Conservation (phyloP, 2,329 filamentous ascomycete species). For the Cladosporium sp. region DNA sequence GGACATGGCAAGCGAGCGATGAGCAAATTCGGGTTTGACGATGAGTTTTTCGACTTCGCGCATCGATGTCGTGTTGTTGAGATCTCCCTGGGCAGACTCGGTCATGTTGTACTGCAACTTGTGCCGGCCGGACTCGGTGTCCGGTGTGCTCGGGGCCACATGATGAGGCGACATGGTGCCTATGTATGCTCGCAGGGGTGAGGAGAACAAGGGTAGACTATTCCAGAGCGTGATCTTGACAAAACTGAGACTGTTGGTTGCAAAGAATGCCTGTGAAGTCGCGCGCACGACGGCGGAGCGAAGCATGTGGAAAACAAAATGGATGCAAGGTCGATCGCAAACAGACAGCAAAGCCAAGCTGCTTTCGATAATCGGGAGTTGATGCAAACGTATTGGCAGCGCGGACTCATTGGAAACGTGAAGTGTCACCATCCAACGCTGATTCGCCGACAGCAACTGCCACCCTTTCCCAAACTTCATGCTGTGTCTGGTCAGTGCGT, state of each 20-base stretch:
- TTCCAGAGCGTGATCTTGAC: not conserved
- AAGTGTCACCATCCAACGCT: not conserved
- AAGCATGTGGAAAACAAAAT: not conserved
- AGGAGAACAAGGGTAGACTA: not conserved
- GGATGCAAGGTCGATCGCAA: not conserved
- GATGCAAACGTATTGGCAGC: not conserved
- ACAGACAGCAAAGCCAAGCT: not conserved
- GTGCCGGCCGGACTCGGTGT: not conserved
- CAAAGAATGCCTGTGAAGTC: not conserved
- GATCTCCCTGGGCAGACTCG: constrained; percentile 1
- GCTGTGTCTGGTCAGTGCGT: not conserved
- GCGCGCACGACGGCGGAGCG: not conserved
- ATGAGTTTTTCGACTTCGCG: not conserved
- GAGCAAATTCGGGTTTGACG: constrained; percentile 1
- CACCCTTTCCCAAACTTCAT: not conserved
- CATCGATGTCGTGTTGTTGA: constrained; percentile 9
- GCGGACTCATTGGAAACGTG: not conserved
- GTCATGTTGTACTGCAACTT: not conserved
- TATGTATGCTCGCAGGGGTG: not conserved
- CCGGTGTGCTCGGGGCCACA: not conserved
- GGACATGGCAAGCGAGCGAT: not conserved
- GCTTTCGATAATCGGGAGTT: not conserved
- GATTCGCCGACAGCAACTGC: not conserved
- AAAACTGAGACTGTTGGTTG: not conserved
- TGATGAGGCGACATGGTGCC: not conserved